Evolutionary conservation across 306 rosid species (phyloP).

Genomic region (Psophocarpus tetragonolobus): DNA sequence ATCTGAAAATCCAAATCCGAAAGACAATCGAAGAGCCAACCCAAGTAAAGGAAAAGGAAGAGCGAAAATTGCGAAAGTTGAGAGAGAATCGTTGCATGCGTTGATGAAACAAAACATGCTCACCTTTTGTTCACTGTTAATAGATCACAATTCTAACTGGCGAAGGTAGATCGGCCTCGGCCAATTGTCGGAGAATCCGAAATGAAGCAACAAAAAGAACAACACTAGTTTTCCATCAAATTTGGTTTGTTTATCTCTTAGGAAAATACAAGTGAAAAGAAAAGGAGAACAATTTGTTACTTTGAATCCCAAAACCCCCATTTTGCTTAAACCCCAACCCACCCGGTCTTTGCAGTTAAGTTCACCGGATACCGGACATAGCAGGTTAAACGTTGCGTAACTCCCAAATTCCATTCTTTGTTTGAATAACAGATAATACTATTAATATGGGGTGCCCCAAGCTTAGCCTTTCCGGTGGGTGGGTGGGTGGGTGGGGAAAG

Average conservation of each 20-base stretch:
- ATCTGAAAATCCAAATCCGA: constrained; percentile 25
- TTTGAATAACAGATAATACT: neutral
- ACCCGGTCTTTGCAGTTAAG: constrained; percentile 43
- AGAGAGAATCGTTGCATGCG: neutral
- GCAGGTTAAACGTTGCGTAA: constrained; percentile 40
- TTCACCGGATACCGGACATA: constrained; percentile 59
- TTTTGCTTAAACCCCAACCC: constrained; percentile 70
- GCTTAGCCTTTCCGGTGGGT: neutral
- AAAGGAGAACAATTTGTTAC: neutral
- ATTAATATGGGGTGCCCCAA: neutral
- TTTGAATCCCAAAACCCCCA: constrained; percentile 75
- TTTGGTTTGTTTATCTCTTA: constrained; percentile 10
- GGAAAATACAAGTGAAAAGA: neutral
- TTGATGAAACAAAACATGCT: constrained; percentile 35
- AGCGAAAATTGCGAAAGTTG: neutral
- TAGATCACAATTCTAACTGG: constrained; percentile 23
- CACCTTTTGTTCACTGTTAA: constrained; percentile 35
- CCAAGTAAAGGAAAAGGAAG: neutral
- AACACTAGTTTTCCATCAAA: constrained; percentile 29
- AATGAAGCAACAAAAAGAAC: neutral
- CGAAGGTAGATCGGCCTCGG: constrained; percentile 46
- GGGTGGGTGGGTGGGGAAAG: neutral
- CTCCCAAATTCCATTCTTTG: constrained; percentile 11
- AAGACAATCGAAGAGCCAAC: neutral
- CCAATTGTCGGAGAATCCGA: constrained; percentile 39